These are phyloP conservation scores for Aotearoamyces nothofagi DNA, from an alignment of 2,329 filamentous ascomycete species.

Conservation along the genomic window DNA sequence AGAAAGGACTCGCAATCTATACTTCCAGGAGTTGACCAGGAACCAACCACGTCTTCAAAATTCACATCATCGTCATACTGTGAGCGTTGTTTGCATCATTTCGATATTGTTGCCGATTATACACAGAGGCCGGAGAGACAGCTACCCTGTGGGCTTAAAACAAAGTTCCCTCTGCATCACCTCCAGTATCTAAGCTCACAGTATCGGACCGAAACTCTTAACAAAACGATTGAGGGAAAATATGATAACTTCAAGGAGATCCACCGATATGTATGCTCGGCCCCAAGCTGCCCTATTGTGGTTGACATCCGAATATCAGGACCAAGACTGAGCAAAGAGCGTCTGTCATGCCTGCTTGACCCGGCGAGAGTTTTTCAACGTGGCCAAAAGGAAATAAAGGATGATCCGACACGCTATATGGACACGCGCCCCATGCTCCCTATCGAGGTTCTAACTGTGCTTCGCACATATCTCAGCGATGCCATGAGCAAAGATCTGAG, in stretches of 20 bases:
- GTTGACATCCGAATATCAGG: slow-evolving; percentile 35
- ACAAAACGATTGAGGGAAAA: slow-evolving; percentile 12
- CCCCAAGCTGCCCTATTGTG: slow-evolving; percentile 34
- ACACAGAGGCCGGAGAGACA: slow-evolving; percentile 21
- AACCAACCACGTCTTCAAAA: slow-evolving; percentile 22
- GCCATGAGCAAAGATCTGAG: slow-evolving; percentile 29
- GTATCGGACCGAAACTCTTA: slow-evolving; percentile 18
- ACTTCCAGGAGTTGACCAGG: slow-evolving; percentile 23
- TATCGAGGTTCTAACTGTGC: slow-evolving; percentile 36
- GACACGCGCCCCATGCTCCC: slow-evolving; percentile 34
- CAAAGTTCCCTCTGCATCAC: slow-evolving; percentile 44
- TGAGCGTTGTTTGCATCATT: slow-evolving; percentile 43
- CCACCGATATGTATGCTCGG: slow-evolving; percentile 42
- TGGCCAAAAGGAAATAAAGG: slow-evolving; percentile 32
- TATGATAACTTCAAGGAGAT: slow-evolving; percentile 21
- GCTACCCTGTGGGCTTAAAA: slow-evolving; percentile 21
- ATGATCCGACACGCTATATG: slow-evolving; percentile 32
- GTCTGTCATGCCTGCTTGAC: slow-evolving; percentile 37
- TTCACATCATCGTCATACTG: slow-evolving; percentile 47
- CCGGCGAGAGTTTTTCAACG: slow-evolving; percentile 32
- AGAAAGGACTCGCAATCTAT: slow-evolving; percentile 38
- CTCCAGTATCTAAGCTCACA: slow-evolving; percentile 26
- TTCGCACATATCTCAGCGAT: slow-evolving; percentile 45
- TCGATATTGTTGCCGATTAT: slow-evolving; percentile 40
- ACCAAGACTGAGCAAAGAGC: slow-evolving; percentile 31